Evolutionary conservation across 1,284 basidiomycete species (phyloP).

Genomic region (Mycosarcoma maydis): DNA sequence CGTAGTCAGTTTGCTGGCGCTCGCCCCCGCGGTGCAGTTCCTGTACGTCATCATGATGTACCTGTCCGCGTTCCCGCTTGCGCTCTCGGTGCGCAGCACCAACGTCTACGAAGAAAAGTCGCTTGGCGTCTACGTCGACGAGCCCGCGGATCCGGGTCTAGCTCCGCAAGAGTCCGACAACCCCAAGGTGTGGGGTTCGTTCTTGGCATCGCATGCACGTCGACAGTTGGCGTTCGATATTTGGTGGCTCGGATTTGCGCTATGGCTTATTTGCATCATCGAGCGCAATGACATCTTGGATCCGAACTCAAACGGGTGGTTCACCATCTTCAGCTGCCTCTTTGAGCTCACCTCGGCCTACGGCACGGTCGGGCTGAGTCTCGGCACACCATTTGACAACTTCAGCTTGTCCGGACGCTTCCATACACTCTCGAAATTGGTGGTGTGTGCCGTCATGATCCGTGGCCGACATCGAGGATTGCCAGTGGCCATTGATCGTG

Average conservation of each 20-base stretch:
- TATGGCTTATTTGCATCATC: slow-evolving; percentile 66
- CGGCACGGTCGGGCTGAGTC: slow-evolving; percentile 70
- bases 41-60: slow-evolving; percentile 79
- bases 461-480: slow-evolving; percentile 89
- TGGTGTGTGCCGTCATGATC: slow-evolving; percentile 83
- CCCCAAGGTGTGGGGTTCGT: slow-evolving; percentile 77
- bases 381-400: slow-evolving; percentile 76
- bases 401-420: slow-evolving; percentile 80
- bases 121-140: slow-evolving; percentile 57
- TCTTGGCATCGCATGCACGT: slow-evolving; percentile 81
- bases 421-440: slow-evolving; percentile 83
- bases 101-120: slow-evolving; percentile 92
- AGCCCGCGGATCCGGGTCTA: slow-evolving; percentile 11
- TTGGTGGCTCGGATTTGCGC: slow-evolving; percentile 65
- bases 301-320: slow-evolving; percentile 51
- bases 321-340: slow-evolving; percentile 70
- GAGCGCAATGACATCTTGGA: slow-evolving; percentile 62
- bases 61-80: slow-evolving; percentile 70
- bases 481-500: slow-evolving; percentile 81
- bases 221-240: slow-evolving; percentile 81
- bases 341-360: slow-evolving; percentile 86
- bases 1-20: slow-evolving; percentile 76
- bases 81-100: slow-evolving; percentile 86
- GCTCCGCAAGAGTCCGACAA: slow-evolving; percentile 24
- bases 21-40: slow-evolving; percentile 86